Evolutionary conservation across 495 filamentous ascomycete species (phyloP).

Genomic region (Penicillium simplicissimum): DNA sequence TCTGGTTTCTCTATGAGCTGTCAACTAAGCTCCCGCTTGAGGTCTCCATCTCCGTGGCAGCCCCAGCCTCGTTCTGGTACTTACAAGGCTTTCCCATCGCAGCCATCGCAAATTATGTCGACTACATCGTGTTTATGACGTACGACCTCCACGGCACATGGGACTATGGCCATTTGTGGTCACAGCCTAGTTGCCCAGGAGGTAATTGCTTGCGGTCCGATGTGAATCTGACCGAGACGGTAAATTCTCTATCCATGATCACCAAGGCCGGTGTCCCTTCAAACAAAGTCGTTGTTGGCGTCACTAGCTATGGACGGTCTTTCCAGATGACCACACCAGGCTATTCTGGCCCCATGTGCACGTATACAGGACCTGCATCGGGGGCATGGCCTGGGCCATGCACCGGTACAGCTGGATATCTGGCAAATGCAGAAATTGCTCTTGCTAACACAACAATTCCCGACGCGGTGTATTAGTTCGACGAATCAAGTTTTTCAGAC

Average conservation of each 20-base stretch:
- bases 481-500: too few species aligned
- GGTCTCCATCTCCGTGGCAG: background rate
- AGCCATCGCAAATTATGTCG: background rate
- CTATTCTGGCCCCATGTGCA: background rate
- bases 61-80: background rate
- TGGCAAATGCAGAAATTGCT: background rate
- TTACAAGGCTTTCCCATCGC: background rate
- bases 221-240: background rate
- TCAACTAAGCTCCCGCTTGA: background rate
- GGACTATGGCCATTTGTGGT: too few species aligned
- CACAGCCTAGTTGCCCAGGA: background rate
- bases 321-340: background rate
- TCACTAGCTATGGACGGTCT: background rate
- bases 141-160: background rate
- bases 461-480: too few species aligned
- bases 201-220: background rate
- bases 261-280: background rate
- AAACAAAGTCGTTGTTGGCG: background rate
- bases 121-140: background rate
- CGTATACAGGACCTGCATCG: background rate
- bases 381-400: background rate
- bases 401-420: background rate
- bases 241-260: background rate
- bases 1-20: background rate
- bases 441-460: too few species aligned